phyloP scores from a whole-genome alignment of 495 filamentous ascomycete genomes.

The Podospora anserina region DNA sequence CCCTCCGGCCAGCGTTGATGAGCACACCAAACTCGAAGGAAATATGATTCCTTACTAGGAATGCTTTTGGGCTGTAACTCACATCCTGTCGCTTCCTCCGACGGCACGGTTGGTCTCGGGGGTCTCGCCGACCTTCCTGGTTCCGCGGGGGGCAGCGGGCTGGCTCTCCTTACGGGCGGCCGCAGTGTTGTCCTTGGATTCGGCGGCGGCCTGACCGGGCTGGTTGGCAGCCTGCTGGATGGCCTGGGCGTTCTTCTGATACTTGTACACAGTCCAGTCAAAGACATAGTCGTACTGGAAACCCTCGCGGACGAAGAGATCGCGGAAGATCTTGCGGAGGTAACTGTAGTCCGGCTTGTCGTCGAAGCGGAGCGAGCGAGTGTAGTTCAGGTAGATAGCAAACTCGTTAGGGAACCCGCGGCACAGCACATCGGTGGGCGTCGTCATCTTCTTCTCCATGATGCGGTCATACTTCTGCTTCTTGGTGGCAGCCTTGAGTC shows the following conservation, averaged over 20 bases:
- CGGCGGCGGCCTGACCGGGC: conserved; percentile 47
- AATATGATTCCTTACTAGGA: conserved; percentile 90
- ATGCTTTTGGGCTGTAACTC: conserved; percentile 77
- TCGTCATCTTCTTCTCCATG: conserved; percentile 99
- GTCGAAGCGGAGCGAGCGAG: conserved; percentile 95
- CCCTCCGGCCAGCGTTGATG: conserved; percentile 76
- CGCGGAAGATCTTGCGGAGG: conserved; percentile 99
- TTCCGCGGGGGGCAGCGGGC: conserved; percentile 64
- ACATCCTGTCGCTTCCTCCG: conserved; percentile 97
- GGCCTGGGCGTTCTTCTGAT: conserved; percentile 93
- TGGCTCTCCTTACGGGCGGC: conserved; percentile 57
- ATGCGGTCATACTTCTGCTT: conserved; percentile 99
- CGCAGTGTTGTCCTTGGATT: conserved; percentile 50
- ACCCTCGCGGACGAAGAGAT: conserved; percentile 97
- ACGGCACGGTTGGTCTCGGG: conserved; percentile 84
- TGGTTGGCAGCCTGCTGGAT: conserved; percentile 51
- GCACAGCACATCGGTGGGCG: conserved; percentile 97
- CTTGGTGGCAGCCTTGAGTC: conserved; percentile 98
- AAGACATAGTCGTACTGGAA: conserved; percentile 99
- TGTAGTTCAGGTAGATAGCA: conserved; percentile 99
- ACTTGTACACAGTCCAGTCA: conserved; percentile 99
- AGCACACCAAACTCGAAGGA: conserved; percentile 83
- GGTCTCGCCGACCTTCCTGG: conserved; percentile 75
- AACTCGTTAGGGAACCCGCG: conserved; percentile 99
- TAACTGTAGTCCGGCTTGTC: conserved; percentile 99